Evolutionary conservation across 2,329 filamentous ascomycete genomes (phyloP).

Genomic region (Calonectria naviculata): DNA sequence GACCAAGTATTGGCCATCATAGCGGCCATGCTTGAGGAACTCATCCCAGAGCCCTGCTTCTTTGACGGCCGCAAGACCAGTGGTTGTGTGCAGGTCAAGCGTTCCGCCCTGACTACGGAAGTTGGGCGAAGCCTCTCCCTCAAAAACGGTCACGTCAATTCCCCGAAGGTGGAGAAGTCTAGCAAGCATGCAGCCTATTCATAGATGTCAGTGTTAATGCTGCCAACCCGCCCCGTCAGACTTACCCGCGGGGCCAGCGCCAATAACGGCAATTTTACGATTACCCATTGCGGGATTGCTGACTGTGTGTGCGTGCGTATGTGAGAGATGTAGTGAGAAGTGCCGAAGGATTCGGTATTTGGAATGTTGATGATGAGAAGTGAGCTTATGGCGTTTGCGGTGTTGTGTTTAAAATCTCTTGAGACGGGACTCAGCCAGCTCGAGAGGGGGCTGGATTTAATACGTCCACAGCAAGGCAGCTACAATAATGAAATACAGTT

Average conservation of each 20-base stretch:
- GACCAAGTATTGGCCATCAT: slow-evolving; percentile 62
- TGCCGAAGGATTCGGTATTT: neutral
- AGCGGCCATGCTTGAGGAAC: slow-evolving; percentile 62
- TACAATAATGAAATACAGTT: too few relatives aligned
- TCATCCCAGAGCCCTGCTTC: slow-evolving; percentile 61
- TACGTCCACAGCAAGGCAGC: neutral
- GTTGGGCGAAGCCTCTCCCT: slow-evolving; percentile 56
- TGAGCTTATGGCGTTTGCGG: neutral
- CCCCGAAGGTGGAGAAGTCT: slow-evolving; percentile 60
- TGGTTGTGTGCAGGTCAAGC: slow-evolving; percentile 64
- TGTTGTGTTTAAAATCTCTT: neutral
- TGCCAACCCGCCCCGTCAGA: neutral
- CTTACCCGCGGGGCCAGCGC: slow-evolving; percentile 43
- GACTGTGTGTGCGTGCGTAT: neutral
- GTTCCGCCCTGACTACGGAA: slow-evolving; percentile 62
- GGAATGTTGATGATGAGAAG: neutral
- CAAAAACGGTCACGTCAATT: slow-evolving; percentile 61
- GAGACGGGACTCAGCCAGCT: neutral
- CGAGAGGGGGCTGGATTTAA: neutral
- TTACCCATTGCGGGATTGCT: slow-evolving; percentile 28
- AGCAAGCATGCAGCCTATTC: slow-evolving; percentile 48
- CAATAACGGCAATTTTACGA: slow-evolving; percentile 40
- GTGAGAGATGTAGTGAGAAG: neutral
- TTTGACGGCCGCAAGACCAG: slow-evolving; percentile 62
- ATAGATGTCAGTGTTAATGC: neutral